These are phyloP conservation scores for Malassezia sp. DNA, from an alignment of 1,284 basidiomycete genomes.

Conservation along the genomic window DNA sequence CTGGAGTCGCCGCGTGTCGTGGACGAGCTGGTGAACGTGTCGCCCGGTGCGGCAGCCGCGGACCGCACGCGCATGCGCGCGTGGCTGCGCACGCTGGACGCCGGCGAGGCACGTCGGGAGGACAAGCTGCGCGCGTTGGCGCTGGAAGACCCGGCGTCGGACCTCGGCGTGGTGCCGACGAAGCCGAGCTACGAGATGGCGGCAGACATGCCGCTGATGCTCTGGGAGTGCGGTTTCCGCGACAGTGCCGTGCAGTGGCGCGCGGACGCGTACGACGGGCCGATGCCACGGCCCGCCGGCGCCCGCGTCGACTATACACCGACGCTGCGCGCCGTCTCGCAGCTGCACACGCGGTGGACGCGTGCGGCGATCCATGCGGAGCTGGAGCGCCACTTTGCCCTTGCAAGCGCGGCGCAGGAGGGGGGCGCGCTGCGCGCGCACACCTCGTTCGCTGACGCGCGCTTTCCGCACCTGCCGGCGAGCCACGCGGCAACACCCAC, in stretches of 20 bases:
- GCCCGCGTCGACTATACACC: conserved; percentile 11
- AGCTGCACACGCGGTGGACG: conserved; percentile 30
- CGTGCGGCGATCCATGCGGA: conserved; percentile 26
- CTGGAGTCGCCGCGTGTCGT: conserved; percentile 67
- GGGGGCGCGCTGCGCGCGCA: conserved; percentile 2
- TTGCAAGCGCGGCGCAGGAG: conserved; percentile 14
- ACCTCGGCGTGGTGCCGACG: conserved; percentile 21
- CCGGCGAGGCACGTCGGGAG: neutral
- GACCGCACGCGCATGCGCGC: conserved; percentile 19
- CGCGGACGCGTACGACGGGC: conserved; percentile 52
- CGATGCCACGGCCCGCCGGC: conserved; percentile 7
- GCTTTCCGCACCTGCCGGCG: neutral
- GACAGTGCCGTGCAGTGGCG: conserved; percentile 64
- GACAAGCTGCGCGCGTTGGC: conserved; percentile 1
- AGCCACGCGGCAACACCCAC: neutral
- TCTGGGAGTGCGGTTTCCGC: conserved; percentile 80
- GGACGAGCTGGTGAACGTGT: conserved; percentile 62
- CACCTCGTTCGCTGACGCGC: conserved; percentile 9
- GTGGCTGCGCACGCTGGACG: conserved; percentile 11
- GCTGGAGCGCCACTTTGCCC: conserved; percentile 30
- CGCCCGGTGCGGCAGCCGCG: conserved; percentile 27
- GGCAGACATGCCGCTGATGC: conserved; percentile 72
- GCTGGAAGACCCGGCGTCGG: neutral
- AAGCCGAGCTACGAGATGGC: conserved; percentile 92
- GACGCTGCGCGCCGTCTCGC: conserved; percentile 8